Conservation (phyloP, 257 asterid genomes). For the Gentiana macrophylla region DNA sequence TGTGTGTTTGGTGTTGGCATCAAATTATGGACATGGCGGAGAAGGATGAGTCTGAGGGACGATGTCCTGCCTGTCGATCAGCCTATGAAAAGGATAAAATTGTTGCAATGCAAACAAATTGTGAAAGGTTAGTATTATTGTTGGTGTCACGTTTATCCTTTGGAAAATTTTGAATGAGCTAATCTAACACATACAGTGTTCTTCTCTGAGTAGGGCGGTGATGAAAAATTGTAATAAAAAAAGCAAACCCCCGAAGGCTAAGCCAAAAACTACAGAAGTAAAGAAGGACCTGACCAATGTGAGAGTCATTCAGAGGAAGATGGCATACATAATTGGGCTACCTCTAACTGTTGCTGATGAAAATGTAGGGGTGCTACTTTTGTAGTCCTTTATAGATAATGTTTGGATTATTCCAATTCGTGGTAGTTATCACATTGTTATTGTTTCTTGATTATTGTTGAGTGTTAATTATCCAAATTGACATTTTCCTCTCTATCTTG, state of each 20-base stretch:
- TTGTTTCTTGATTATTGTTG: background rate
- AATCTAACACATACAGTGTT: conserved; percentile 9
- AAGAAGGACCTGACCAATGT: conserved; percentile 73
- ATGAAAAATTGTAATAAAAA: conserved; percentile 47
- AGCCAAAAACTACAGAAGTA: conserved; percentile 67
- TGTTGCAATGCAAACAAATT: conserved; percentile 65
- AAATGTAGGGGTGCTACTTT: conserved; percentile 44
- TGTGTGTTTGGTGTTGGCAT: conserved; percentile 99
- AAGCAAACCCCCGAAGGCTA: conserved; percentile 64
- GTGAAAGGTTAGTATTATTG: conserved; percentile 43
- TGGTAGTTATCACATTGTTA: background rate
- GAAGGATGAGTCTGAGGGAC: conserved; percentile 76
- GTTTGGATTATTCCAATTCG: background rate
- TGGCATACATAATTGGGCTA: conserved; percentile 90
- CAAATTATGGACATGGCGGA: conserved; percentile 94
- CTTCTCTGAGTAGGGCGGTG: conserved; percentile 32
- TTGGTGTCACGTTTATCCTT: conserved; percentile 6
- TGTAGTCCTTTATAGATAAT: background rate
- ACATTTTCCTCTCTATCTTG: conserved; percentile 7
- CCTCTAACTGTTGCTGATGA: conserved; percentile 91
- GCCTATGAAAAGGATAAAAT: conserved; percentile 83
- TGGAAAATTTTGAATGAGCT: conserved; percentile 9
- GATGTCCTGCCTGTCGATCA: conserved; percentile 89
- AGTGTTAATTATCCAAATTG: background rate
- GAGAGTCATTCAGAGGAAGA: conserved; percentile 90